Evolutionary conservation across 148 eudicot genomes (phyloP), one percentile per base, ranked within the genome.

Genomic region (Persicaria maculosa): DNA sequence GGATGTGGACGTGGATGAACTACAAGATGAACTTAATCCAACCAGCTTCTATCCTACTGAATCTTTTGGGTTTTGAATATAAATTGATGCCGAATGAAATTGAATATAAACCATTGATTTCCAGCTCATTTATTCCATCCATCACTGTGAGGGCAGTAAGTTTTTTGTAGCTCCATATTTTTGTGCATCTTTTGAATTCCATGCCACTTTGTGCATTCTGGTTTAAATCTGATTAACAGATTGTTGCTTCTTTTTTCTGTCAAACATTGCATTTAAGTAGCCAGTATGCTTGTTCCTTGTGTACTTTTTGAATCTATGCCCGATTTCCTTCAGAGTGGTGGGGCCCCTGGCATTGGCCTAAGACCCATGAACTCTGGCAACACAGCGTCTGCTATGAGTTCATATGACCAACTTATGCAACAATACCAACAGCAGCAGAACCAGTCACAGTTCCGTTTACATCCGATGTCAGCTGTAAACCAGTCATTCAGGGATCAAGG

Each of bases 371-470:
- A 84, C 83, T 84, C 85, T 45, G 69, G 83, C 20, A 84, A 75
- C 74, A 68, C 78, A 5, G 75, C 79, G 59, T 84, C 93, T 76
- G 81, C 87, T 54, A 78, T 82, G 77, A 83, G 79, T 16, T 81
- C 86, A 6, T 88, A 87, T 50, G 94, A 90, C 78, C 91, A 88
- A 77, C 85, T 81, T 68, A 80, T 85, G 78, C 93, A 86, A 84
- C 94, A 89, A 79, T 86, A 88, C 78, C 93, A 86, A 75, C 97
- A 88, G 80, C 84, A 86, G 46, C 96, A 88, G 72, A 86, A 65
- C 68, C 96, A 85, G 74, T 80, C 93, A 47, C 92, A 85, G 73
- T 85, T 85, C 71, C 95, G 85, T 50, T 61, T 84, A 44, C 85
- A 77, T 16, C 82, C 77, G 74, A 77, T 80, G 78, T 72, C 82